Conservation (phyloP, 495 filamentous ascomycete species). For the Neurospora sp. region DNA sequence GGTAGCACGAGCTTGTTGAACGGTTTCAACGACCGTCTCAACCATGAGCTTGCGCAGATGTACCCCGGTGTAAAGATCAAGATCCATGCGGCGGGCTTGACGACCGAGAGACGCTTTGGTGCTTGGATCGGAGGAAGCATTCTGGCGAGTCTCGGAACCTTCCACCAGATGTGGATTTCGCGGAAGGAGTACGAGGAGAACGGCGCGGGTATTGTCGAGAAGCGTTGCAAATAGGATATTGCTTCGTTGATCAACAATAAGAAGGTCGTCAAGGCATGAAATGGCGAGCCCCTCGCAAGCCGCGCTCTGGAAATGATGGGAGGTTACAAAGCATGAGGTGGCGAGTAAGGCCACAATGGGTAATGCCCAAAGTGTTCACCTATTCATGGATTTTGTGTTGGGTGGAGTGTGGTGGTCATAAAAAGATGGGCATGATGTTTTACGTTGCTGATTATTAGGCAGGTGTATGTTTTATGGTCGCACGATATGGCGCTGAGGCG, state of each 20-base stretch:
- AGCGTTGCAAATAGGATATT: conserved; percentile 56
- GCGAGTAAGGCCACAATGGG: neutral
- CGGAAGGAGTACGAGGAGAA: conserved; percentile 76
- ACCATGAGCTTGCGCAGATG: conserved; percentile 65
- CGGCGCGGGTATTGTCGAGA: conserved; percentile 61
- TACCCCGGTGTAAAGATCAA: conserved; percentile 77
- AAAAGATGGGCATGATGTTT: neutral
- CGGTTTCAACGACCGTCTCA: conserved; percentile 81
- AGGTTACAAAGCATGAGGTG: neutral
- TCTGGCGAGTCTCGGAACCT: conserved; percentile 90
- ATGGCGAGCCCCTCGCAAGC: neutral
- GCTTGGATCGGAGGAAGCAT: conserved; percentile 97
- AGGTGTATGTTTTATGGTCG: neutral
- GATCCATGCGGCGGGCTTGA: conserved; percentile 75
- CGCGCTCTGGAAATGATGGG: neutral
- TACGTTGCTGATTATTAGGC: neutral
- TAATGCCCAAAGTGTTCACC: neutral
- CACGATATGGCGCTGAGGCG: neutral
- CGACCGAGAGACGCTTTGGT: conserved; percentile 77
- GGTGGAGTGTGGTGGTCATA: neutral
- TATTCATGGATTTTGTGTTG: neutral
- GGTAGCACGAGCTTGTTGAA: conserved; percentile 76
- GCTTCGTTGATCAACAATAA: neutral
- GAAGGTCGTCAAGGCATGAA: neutral
- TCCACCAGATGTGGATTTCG: conserved; percentile 98